phyloP scores from a whole-genome alignment of 1,284 basidiomycete species.

The Agaricales sp. region DNA sequence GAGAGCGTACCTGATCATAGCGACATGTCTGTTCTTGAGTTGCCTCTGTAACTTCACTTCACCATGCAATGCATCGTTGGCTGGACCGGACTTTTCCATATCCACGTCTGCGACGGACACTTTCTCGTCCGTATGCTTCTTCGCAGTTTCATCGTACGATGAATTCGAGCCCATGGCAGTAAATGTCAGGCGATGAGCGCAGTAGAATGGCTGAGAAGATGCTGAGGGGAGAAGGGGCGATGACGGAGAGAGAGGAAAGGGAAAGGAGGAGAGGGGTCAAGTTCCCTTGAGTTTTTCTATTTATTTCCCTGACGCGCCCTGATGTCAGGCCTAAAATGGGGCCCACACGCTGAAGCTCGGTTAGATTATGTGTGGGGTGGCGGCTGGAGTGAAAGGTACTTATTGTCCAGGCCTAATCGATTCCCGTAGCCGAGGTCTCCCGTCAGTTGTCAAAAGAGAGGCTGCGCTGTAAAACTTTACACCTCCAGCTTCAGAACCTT shows the following conservation, averaged over 20 bases:
- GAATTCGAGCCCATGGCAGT: not conserved
- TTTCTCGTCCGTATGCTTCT: conserved; percentile 6
- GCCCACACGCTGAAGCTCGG: too few species aligned
- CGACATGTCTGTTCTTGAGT: conserved; percentile 58
- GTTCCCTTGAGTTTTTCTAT: not conserved
- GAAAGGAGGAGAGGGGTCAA: not conserved
- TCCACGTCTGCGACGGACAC: conserved; percentile 16
- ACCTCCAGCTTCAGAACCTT: too few species aligned
- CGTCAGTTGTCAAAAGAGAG: too few species aligned
- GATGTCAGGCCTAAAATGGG: too few species aligned
- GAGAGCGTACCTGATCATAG: conserved; percentile 51
- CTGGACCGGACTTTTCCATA: conserved; percentile 2
- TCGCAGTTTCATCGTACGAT: not conserved
- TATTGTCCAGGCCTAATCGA: too few species aligned
- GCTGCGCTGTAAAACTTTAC: too few species aligned
- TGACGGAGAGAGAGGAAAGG: not conserved
- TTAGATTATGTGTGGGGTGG: too few species aligned
- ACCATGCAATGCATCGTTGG: conserved; percentile 12
- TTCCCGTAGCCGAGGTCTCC: too few species aligned
- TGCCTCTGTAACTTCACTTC: conserved; percentile 36
- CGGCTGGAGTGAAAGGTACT: too few species aligned
- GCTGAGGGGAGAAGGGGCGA: too few species aligned
- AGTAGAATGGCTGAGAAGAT: too few species aligned
- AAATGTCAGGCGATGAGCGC: not conserved
- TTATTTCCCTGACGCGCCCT: not conserved